phyloP scores from a whole-genome alignment of 2,329 filamentous ascomycete genomes.

The Aspergillus ochraceus region DNA sequence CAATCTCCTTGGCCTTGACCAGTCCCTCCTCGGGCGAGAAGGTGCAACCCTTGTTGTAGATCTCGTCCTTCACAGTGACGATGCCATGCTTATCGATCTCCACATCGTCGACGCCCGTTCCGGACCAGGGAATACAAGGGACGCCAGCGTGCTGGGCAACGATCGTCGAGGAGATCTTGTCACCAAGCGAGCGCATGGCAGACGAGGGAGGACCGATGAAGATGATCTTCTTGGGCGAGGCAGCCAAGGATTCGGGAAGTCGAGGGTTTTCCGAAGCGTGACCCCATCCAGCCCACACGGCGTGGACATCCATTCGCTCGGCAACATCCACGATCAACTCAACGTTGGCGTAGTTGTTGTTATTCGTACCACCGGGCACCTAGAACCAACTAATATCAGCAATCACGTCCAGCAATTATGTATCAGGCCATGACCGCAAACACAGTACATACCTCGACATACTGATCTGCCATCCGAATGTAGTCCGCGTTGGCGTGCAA shows the following conservation, averaged over 20 bases:
- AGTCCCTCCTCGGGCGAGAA: slow-evolving; percentile 87
- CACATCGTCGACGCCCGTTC: slow-evolving; percentile 83
- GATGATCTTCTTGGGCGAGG: slow-evolving; percentile 96
- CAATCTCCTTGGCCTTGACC: slow-evolving; percentile 80
- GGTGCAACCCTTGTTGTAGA: slow-evolving; percentile 91
- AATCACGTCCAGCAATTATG: neutral
- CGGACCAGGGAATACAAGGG: slow-evolving; percentile 99
- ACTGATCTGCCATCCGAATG: slow-evolving; percentile 99
- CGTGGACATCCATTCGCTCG: slow-evolving; percentile 97
- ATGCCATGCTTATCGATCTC: slow-evolving; percentile 77
- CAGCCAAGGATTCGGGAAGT: slow-evolving; percentile 90
- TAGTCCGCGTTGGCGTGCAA: slow-evolving; percentile 97
- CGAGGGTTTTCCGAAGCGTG: slow-evolving; percentile 99
- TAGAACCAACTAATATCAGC: slow-evolving; percentile 26
- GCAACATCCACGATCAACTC: slow-evolving; percentile 98
- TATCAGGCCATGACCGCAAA: neutral
- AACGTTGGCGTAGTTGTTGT: slow-evolving; percentile 99
- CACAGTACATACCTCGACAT: slow-evolving; percentile 69
- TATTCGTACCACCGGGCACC: slow-evolving; percentile 97
- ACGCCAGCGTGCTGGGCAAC: slow-evolving; percentile 96
- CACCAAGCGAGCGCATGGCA: slow-evolving; percentile 96
- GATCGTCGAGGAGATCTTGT: slow-evolving; percentile 99
- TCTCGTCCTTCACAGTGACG: slow-evolving; percentile 82
- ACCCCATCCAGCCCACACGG: slow-evolving; percentile 98
- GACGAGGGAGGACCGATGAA: slow-evolving; percentile 98